Evolutionary conservation across 257 asterid species (phyloP).

Genomic region (Capsicum pubescens): DNA sequence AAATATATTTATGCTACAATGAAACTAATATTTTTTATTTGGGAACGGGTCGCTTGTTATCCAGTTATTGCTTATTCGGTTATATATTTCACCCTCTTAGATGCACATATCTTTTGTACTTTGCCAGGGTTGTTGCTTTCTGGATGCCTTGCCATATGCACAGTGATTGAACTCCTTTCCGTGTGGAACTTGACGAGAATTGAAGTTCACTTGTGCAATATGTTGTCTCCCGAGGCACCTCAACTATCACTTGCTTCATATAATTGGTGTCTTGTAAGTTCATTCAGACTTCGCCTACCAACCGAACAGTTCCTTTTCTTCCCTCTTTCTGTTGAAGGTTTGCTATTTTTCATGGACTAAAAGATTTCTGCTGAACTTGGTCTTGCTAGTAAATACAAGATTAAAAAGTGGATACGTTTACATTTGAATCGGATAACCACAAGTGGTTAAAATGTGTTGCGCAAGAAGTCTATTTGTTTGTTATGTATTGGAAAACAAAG

Average conservation of each 20-base stretch:
- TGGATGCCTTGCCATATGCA: constrained; percentile 65
- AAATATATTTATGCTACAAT: background rate
- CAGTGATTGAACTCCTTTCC: constrained; percentile 79
- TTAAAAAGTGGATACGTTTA: background rate
- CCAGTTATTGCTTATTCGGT: background rate
- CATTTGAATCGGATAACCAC: background rate
- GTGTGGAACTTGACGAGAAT: constrained; percentile 99
- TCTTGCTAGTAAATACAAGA: background rate
- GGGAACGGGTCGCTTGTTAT: background rate
- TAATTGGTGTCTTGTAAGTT: constrained; percentile 96
- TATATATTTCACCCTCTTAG: constrained; percentile 28
- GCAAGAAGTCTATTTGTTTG: background rate
- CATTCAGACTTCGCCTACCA: constrained; percentile 25
- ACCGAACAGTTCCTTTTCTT: background rate
- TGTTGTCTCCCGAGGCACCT: constrained; percentile 96
- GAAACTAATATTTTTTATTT: background rate
- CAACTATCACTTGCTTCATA: constrained; percentile 84
- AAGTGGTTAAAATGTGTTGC: background rate
- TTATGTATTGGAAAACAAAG: background rate
- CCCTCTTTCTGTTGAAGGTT: background rate
- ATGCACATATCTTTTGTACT: constrained; percentile 22
- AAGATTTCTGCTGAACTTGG: background rate
- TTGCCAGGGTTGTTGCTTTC: constrained; percentile 68
- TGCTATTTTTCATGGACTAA: background rate
- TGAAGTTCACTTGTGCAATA: constrained; percentile 91